A percentile compares a stretch with the other conserved stretches of the same genome.
These are phyloP conservation scores for Geranium brycei DNA, from an alignment of 345 rosid genomes.

Conservation along the genomic window DNA sequence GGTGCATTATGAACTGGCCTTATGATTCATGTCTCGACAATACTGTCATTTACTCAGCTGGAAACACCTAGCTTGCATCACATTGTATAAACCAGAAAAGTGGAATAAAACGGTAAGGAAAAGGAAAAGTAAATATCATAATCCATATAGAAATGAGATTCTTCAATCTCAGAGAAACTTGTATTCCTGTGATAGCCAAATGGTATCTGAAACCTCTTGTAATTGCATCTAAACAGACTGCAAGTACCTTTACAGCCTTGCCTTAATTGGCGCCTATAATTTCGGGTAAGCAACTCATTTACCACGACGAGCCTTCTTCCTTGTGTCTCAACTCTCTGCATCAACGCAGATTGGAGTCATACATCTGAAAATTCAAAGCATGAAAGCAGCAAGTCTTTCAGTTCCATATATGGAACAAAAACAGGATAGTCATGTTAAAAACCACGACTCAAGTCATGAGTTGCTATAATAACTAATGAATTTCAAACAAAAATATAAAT, in stretches of 20 bases:
- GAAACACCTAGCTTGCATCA: too few relatives aligned
- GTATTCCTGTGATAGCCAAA: neutral
- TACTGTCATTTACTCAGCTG: too few relatives aligned
- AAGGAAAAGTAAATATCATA: too few relatives aligned
- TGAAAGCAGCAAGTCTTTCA: neutral
- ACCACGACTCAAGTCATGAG: neutral
- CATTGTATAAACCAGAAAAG: too few relatives aligned
- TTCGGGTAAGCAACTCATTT: neutral
- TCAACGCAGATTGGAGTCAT: neutral
- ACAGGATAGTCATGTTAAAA: too few relatives aligned
- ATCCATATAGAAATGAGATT: too few relatives aligned
- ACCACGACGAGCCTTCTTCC: neutral
- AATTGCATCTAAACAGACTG: neutral
- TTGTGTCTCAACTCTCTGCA: neutral
- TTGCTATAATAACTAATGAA: neutral
- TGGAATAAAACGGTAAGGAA: too few relatives aligned
- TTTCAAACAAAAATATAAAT: too few relatives aligned
- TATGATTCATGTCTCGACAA: neutral
- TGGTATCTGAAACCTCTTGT: neutral
- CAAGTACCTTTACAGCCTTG: neutral
- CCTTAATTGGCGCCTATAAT: neutral
- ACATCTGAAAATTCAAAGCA: neutral
- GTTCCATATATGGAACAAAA: too few relatives aligned
- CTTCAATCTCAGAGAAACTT: too few relatives aligned
- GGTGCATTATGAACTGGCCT: neutral